Evolutionary conservation across 495 filamentous ascomycete genomes (phyloP), one percentile per base, ranked within the genome.

Genomic region (Bacidia rubella): DNA sequence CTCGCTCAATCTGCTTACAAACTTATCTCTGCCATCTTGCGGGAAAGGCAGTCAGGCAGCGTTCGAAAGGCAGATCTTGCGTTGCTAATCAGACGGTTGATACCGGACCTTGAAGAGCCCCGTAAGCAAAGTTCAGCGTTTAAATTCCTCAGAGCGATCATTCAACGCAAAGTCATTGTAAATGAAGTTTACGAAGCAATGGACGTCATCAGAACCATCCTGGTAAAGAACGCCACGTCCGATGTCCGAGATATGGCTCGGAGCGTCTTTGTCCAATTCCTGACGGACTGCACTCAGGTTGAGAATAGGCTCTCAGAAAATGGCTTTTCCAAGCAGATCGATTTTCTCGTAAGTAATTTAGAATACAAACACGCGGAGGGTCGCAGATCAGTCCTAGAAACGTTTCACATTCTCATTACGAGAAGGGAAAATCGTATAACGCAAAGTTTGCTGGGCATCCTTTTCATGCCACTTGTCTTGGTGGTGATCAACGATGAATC

Each of bases 151-250:
- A 79, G 85, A 46, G 83, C 85, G 1, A 79, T 97, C 39, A 78
- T 97, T 67, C 80, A 82, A 21, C 75, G 88, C 22, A 94, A 86
- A 65, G 72, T 95, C 46, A 73, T 94, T 51, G 87, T 93, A 44
- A 78, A 89, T 1, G 79, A 85, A 45, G 80, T 97, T 46, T 98
- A 97, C 65, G 90, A 97, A 58, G 80, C 85, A 12, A 76, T 94
- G 47, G 92, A 98, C 60, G 76, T 82, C 57, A 81, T 96, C 27
- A 85, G 86, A 22, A 78, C 74, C n/a, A 82, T 97, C 66, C 95
- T 97, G 90, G 86, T 98, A 53, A 95, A 85, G 22, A 96, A 95
- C 65, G 84, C 94, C 52, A 88, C 88, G 57, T 81, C 83, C 58
- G 79, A 81, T 55, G 85, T 90, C 2, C 77, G 90, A 40, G 89